Base-by-base conservation (phyloP, 768 basidiomycete genomes). In the Mycena capillaripes region DNA sequence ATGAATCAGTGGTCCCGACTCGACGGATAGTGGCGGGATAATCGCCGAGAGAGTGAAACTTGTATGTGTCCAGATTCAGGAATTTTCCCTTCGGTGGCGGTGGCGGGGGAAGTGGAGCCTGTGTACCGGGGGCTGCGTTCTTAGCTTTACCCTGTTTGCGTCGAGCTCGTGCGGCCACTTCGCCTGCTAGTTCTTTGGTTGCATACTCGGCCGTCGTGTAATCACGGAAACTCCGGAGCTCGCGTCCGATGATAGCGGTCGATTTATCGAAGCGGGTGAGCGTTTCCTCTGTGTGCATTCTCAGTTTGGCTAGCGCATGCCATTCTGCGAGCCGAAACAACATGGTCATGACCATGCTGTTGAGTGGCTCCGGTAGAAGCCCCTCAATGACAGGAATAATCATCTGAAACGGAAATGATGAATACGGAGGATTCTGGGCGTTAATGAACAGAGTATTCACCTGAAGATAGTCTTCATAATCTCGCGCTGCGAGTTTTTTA, bases 261-360 rank as follows among this genome's bases (percentile, higher is more conserved):
- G 64, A 40, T 6, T 27, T 30, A 12, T 79, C 71, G 11, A 83
- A 72, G 27, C 72, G 17, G 0, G 63, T 16, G 3, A 83, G 67
- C 0, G 81, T 81, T 0, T 58, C 32, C 7, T 79, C 75, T 0
- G 80, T 80, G 36, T 84, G 83, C 52, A 82, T 58, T 0, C 79
- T 73, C 0, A 84, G 75, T 61, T 84, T 84, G 1, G 82, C 67
- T 5, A 60, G 21, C 3, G 57, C 67, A 42, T 69, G 67, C 67
- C 67, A 69, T 59, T 69, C 56, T 78, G 73, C 77, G 6, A 80
- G 48, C 3, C 55, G 53, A 60, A 77, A 84, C 4, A 84, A 71
- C 56, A 73, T 50, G 2, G 50, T 70, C 30, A 61, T 17, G n/a
- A 79, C 56, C 17, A 42, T 21, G 3, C 34, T 40, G 60, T 81